Evolutionary conservation across 2,329 filamentous ascomycete species (phyloP).

Genomic region (Trichoderma sp.): DNA sequence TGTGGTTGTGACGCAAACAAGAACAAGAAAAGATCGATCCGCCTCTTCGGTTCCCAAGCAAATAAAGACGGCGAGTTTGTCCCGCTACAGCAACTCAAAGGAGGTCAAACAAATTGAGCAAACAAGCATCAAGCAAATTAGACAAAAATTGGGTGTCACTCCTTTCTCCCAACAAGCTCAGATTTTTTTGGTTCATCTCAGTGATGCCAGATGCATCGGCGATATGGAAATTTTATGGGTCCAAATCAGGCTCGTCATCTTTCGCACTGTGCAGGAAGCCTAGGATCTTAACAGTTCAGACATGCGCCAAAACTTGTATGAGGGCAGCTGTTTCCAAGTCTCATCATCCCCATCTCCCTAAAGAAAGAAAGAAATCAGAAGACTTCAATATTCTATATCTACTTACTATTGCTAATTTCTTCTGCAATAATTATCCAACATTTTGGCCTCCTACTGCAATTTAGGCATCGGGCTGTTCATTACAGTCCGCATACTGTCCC

Average conservation of each 20-base stretch:
- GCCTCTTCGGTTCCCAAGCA: background rate
- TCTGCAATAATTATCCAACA: background rate
- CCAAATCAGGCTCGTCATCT: background rate
- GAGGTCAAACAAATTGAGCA: background rate
- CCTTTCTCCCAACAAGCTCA: background rate
- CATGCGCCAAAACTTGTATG: background rate
- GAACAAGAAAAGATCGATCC: background rate
- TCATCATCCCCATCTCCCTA: background rate
- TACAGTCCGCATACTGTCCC: background rate
- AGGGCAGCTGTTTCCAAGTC: background rate
- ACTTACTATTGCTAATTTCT: background rate
- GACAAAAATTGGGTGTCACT: background rate
- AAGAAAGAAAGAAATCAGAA: background rate
- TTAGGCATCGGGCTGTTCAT: background rate
- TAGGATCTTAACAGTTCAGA: no score
- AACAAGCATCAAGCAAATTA: background rate
- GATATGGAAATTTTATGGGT: slow-evolving; percentile 12
- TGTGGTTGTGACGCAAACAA: slow-evolving; percentile 7
- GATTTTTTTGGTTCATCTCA: background rate
- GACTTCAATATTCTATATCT: background rate
- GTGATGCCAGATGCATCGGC: background rate
- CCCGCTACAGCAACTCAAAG: background rate
- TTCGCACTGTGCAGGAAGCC: background rate
- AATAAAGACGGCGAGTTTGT: background rate
- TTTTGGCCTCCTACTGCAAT: background rate